Evolutionary conservation across 495 filamentous ascomycete species (phyloP).

Genomic region (Parathielavia hyrcaniae): DNA sequence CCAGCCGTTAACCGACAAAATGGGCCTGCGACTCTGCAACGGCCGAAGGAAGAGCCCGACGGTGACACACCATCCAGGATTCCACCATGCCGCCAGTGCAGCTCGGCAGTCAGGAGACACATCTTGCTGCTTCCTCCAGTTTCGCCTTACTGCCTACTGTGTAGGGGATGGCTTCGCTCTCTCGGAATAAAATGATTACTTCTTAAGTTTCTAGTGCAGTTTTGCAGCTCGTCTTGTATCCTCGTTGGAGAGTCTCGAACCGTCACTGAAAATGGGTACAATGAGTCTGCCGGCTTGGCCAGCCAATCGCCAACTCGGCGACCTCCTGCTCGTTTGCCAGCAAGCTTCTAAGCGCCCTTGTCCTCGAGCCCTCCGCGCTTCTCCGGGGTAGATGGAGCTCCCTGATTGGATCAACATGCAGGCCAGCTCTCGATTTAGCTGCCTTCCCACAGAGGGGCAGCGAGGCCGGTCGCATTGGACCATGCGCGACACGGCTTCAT

Average conservation of each 20-base stretch:
- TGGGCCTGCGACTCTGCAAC: too few relatives aligned
- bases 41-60: too few relatives aligned
- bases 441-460: not conserved
- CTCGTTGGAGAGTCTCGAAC: not conserved
- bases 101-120: too few relatives aligned
- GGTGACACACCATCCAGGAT: too few relatives aligned
- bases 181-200: not conserved
- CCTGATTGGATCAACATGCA: constrained; percentile 17
- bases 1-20: too few relatives aligned
- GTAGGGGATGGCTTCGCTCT: not conserved
- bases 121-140: too few relatives aligned
- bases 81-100: too few relatives aligned
- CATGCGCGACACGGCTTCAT: constrained; percentile 5
- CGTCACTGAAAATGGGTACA: not conserved
- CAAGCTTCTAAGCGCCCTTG: constrained; percentile 28
- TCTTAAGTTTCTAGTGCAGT: not conserved
- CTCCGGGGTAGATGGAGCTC: not conserved
- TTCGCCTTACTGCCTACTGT: too few relatives aligned
- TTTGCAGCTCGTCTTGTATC: not conserved
- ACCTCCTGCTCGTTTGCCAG: not conserved
- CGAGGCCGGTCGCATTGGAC: not conserved
- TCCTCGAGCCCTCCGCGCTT: constrained; percentile 15
- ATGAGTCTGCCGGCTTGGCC: not conserved
- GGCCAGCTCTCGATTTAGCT: constrained; percentile 9
- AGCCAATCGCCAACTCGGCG: constrained; percentile 14